Evolutionary conservation across 2,329 filamentous ascomycete genomes (phyloP).

Genomic region (Colletotrichum euphorbiae): DNA sequence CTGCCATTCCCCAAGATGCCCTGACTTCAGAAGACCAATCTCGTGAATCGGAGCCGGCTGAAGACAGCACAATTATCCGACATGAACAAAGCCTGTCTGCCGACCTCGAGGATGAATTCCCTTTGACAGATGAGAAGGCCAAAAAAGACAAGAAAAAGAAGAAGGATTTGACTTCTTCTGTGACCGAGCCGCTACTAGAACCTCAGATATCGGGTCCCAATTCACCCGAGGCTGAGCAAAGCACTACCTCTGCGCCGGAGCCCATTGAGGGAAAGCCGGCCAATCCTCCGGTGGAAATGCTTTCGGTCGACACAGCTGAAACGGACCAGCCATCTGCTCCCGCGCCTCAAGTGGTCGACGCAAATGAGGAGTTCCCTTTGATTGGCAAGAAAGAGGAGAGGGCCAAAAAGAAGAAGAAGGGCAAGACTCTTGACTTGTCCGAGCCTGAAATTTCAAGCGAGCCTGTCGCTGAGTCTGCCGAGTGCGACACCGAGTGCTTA

Average conservation of each 20-base stretch:
- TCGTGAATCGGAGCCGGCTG: neutral
- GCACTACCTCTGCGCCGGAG: neutral
- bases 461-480: conserved; percentile 20
- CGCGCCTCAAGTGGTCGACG: too few relatives aligned
- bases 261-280: too few relatives aligned
- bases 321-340: too few relatives aligned
- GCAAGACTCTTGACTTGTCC: conserved; percentile 4
- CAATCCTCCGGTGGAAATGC: too few relatives aligned
- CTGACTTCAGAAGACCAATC: neutral
- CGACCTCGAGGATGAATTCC: neutral
- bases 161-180: conserved; percentile 25
- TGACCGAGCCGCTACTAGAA: neutral
- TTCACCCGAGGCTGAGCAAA: neutral
- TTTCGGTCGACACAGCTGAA: too few relatives aligned
- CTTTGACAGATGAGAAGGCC: conserved; percentile 41
- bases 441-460: conserved; percentile 41
- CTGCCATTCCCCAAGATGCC: neutral
- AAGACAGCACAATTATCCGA: neutral
- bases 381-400: conserved; percentile 2
- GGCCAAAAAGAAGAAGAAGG: conserved; percentile 26
- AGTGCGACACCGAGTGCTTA: neutral
- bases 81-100: neutral
- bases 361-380: neutral
- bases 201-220: neutral
- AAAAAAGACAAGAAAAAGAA: conserved; percentile 50